These are phyloP conservation scores for Coniochaeta sp. DNA, from an alignment of 2,329 filamentous ascomycete species.

Conservation along the genomic window DNA sequence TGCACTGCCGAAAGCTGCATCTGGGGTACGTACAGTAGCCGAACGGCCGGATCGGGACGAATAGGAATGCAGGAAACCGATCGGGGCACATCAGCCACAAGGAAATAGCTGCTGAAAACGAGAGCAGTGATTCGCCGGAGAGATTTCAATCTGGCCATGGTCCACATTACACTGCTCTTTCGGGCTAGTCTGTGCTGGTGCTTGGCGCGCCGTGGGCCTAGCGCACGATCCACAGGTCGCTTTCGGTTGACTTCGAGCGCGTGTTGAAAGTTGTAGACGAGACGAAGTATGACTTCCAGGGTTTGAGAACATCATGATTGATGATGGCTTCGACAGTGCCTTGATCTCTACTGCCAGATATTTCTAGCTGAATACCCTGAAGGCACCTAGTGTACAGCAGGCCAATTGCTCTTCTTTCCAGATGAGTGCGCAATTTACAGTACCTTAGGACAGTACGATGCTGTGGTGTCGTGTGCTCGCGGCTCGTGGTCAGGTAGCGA, in stretches of 20 bases:
- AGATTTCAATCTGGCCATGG: background rate
- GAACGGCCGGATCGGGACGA: background rate
- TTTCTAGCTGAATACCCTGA: background rate
- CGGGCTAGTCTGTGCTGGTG: background rate
- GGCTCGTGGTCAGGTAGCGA: too few relatives aligned
- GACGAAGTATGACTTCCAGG: background rate
- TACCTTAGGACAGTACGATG: background rate
- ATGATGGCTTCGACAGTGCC: background rate
- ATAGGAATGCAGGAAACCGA: background rate
- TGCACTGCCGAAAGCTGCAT: background rate
- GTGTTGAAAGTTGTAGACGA: background rate
- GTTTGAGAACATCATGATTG: background rate
- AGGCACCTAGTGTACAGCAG: too few relatives aligned
- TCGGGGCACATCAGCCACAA: background rate
- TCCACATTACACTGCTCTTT: background rate
- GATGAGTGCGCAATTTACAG: background rate
- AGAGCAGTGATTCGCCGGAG: background rate
- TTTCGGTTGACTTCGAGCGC: background rate
- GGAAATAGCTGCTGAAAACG: background rate
- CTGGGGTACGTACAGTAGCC: background rate
- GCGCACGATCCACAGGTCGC: background rate
- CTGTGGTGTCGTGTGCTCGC: background rate
- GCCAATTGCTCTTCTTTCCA: too few relatives aligned
- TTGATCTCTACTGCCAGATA: background rate
- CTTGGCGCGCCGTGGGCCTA: background rate